Conservation (phyloP, 1,284 basidiomycete species). For the Lignosus rhinocerotis region DNA sequence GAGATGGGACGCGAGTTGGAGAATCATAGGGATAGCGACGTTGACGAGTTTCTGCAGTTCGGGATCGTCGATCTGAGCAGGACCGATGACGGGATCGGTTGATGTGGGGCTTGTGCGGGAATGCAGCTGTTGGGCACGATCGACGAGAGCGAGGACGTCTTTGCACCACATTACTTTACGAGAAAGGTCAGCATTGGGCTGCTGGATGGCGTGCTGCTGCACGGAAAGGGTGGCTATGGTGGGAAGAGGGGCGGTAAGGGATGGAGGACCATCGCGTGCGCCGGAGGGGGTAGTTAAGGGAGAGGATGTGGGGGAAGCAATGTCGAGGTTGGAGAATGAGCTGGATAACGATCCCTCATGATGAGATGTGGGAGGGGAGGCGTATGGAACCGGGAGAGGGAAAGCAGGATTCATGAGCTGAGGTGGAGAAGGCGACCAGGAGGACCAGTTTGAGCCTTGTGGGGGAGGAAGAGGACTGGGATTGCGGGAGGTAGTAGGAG, state of each 20-base stretch:
- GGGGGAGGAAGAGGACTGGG: slow-evolving; percentile 32
- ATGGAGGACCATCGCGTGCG: slow-evolving; percentile 36
- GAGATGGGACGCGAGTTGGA: slow-evolving; percentile 47
- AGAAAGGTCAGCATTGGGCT: slow-evolving; percentile 52
- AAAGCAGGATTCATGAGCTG: slow-evolving; percentile 21
- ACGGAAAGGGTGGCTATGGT: slow-evolving; percentile 53
- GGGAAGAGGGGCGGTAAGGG: slow-evolving; percentile 66
- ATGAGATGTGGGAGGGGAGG: slow-evolving; percentile 23
- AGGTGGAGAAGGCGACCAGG: slow-evolving; percentile 32
- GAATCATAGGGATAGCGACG: slow-evolving; percentile 63
- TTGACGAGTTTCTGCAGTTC: slow-evolving; percentile 62
- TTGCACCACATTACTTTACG: slow-evolving; percentile 74
- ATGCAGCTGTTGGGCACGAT: slow-evolving; percentile 49
- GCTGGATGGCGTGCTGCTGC: slow-evolving; percentile 48
- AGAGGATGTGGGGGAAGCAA: slow-evolving; percentile 20
- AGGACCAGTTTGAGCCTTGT: slow-evolving; percentile 33
- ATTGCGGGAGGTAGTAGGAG: slow-evolving; percentile 23
- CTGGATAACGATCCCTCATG: slow-evolving; percentile 25
- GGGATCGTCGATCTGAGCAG: slow-evolving; percentile 61
- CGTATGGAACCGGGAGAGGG: slow-evolving; percentile 19
- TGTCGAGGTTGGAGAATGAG: slow-evolving; percentile 25
- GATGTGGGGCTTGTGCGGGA: slow-evolving; percentile 42
- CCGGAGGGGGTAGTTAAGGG: slow-evolving; percentile 23
- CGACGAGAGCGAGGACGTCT: slow-evolving; percentile 79
- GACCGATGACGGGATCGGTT: slow-evolving; percentile 42